Conservation (phyloP, 2,329 filamentous ascomycete species). For the Cadophora luteo-olivacea region DNA sequence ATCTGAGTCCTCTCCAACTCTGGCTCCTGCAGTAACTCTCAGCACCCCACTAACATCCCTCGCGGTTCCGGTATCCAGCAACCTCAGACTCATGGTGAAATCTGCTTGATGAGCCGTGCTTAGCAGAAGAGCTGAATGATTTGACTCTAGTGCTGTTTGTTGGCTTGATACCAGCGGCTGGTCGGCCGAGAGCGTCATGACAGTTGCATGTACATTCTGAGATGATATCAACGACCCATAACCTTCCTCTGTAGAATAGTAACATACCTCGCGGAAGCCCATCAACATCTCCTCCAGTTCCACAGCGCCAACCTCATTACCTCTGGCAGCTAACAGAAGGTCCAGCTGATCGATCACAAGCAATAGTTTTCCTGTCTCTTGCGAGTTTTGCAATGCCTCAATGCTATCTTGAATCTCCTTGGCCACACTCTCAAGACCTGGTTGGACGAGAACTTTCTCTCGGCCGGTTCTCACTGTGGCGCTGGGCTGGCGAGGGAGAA, state of each 20-base stretch:
- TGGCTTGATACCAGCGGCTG: slow-evolving; percentile 69
- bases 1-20: slow-evolving; percentile 41
- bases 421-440: slow-evolving; percentile 31
- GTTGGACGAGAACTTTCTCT: slow-evolving; percentile 30
- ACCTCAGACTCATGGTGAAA: slow-evolving; percentile 73
- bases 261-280: slow-evolving; percentile 65
- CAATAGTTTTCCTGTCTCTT: slow-evolving; percentile 51
- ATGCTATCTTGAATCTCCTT: slow-evolving; percentile 34
- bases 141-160: slow-evolving; percentile 69
- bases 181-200: slow-evolving; percentile 76
- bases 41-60: slow-evolving; percentile 90
- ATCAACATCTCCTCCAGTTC: slow-evolving; percentile 63
- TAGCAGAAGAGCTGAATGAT: slow-evolving; percentile 74
- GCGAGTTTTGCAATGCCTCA: slow-evolving; percentile 25
- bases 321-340: slow-evolving; percentile 65
- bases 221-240: slow-evolving; percentile 19
- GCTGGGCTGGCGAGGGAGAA: slow-evolving; percentile 30
- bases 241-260: background rate
- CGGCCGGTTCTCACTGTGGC: slow-evolving; percentile 8
- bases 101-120: slow-evolving; percentile 77
- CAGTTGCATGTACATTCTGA: slow-evolving; percentile 67
- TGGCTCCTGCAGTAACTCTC: slow-evolving; percentile 68
- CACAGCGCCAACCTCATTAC: slow-evolving; percentile 51
- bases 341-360: slow-evolving; percentile 72
- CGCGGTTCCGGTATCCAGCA: slow-evolving; percentile 86